These are phyloP conservation scores for Termitomyces sp. DNA, from an alignment of 768 basidiomycete genomes.

Conservation along the genomic window DNA sequence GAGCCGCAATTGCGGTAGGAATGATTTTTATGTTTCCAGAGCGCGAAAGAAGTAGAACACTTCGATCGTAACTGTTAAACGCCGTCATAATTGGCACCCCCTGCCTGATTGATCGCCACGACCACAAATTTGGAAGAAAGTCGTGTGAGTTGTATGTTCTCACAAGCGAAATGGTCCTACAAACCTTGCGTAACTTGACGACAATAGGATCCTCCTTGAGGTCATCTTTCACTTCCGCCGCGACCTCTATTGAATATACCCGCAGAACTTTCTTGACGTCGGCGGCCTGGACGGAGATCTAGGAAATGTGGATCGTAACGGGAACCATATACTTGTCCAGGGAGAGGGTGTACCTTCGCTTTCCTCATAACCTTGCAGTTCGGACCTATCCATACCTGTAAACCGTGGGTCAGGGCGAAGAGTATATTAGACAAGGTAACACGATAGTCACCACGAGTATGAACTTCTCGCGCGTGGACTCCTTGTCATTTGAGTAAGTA, in stretches of 20 bases:
- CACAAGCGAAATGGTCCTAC: constrained; percentile 12
- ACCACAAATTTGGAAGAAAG: constrained; percentile 8
- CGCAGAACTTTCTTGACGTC: constrained; percentile 81
- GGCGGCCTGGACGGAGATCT: constrained; percentile 91
- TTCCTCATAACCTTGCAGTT: constrained; percentile 87
- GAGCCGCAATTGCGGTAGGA: constrained; percentile 2
- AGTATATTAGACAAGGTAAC: constrained; percentile 17
- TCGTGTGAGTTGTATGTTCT: constrained; percentile 9
- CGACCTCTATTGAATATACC: constrained; percentile 82
- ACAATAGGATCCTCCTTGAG: constrained; percentile 86
- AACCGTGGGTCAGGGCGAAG: constrained; percentile 10
- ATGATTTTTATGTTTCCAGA: constrained; percentile 12
- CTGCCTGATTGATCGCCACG: constrained; percentile 47
- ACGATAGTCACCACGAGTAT: constrained; percentile 52
- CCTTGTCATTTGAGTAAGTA: constrained; percentile 80
- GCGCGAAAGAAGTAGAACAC: constrained; percentile 4
- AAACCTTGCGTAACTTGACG: constrained; percentile 72
- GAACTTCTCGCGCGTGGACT: constrained; percentile 86
- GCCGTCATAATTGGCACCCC: constrained; percentile 86
- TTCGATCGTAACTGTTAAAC: constrained; percentile 34
- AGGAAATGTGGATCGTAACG: constrained; percentile 21
- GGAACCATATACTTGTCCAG: constrained; percentile 10
- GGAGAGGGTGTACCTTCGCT: constrained; percentile 60
- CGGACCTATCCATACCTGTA: constrained; percentile 71
- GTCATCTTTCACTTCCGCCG: constrained; percentile 79